phyloP scores from a whole-genome alignment of 305 asterid genomes.

The Fraxinus angustifolia region DNA sequence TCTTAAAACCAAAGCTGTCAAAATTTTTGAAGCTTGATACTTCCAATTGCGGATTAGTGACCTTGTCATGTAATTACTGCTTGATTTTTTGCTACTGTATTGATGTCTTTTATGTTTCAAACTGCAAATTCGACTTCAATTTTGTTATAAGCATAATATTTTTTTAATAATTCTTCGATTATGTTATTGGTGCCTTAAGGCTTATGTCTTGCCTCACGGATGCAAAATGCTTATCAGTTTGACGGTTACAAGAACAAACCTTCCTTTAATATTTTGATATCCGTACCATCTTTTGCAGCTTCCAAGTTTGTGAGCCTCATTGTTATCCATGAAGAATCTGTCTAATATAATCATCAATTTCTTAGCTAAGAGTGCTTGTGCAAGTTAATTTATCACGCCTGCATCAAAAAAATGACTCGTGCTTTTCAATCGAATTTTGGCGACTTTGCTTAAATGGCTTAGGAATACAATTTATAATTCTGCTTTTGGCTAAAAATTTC shows the following conservation, averaged over 20 bases:
- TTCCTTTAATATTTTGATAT: neutral
- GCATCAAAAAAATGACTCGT: neutral
- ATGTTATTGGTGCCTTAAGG: neutral
- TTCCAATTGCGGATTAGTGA: neutral
- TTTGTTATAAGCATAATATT: neutral
- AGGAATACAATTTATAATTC: neutral
- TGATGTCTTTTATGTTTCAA: neutral
- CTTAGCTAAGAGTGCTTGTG: neutral
- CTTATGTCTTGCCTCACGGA: neutral
- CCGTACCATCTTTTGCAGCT: neutral
- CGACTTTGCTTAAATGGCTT: neutral
- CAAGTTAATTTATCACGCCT: neutral
- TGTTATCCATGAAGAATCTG: neutral
- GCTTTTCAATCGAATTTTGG: neutral
- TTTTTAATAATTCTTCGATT: neutral
- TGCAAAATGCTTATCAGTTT: neutral
- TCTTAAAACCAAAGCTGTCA: neutral
- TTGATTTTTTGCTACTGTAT: neutral
- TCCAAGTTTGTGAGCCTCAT: neutral
- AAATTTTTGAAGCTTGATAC: neutral
- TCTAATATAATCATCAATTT: neutral
- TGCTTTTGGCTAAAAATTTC: slow-evolving; percentile 10
- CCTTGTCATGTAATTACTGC: neutral
- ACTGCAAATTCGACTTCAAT: neutral
- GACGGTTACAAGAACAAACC: neutral